Conservation (phyloP, 371 early-diverging fungal species). For the Synchytrium microbalum region DNA sequence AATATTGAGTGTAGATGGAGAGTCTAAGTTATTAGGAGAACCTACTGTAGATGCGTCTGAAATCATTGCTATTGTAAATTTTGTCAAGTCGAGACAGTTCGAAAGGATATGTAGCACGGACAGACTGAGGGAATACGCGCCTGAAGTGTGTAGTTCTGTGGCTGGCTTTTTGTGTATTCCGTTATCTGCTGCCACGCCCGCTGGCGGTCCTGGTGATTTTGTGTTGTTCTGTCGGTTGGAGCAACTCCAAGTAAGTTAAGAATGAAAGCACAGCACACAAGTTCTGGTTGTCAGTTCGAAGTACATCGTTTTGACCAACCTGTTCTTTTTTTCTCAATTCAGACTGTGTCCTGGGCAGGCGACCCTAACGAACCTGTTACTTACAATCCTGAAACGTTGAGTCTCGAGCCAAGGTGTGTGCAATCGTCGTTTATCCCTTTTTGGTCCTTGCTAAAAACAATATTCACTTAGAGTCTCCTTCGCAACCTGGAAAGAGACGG, state of each 20-base stretch:
- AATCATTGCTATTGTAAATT: background rate
- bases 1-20: background rate
- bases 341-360: background rate
- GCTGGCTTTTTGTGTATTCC: constrained; percentile 2
- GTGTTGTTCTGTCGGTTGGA: background rate
- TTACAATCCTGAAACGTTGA: background rate
- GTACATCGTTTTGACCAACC: background rate
- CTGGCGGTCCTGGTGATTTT: background rate
- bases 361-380: background rate
- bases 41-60: background rate
- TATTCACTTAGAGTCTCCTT: background rate
- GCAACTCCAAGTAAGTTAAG: constrained; percentile 2
- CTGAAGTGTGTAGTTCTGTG: background rate
- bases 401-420: background rate
- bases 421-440: too few species aligned
- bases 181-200: background rate
- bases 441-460: background rate
- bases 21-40: background rate
- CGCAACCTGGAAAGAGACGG: background rate
- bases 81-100: constrained; percentile 1
- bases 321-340: background rate
- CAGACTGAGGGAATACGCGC: background rate
- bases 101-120: background rate
- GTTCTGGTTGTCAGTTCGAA: constrained; percentile 1
- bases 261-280: too few species aligned